phyloP scores from a whole-genome alignment of 495 filamentous ascomycete species.

The Clavariopsis aquatica region DNA sequence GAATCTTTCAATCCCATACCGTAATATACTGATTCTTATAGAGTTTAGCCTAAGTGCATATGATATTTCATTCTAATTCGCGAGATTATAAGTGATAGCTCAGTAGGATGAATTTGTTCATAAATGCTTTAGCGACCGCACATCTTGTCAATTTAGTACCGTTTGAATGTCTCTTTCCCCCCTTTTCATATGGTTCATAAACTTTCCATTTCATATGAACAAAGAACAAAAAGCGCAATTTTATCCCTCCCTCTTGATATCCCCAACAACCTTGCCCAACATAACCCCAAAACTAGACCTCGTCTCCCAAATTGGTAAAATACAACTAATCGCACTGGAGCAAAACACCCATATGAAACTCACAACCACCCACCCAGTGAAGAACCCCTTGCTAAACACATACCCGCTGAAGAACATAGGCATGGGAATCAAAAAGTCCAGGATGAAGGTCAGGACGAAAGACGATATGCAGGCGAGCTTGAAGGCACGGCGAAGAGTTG shows the following conservation, averaged over 20 bases:
- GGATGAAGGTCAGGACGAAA: constrained; percentile 37
- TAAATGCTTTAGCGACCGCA: too few relatives aligned
- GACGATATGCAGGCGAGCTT: constrained; percentile 33
- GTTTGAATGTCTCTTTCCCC: too few relatives aligned
- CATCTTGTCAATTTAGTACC: too few relatives aligned
- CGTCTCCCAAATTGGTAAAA: constrained; percentile 44
- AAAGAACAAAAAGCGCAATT: not conserved
- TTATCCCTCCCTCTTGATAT: not conserved
- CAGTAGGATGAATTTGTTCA: too few relatives aligned
- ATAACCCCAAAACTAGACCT: constrained; percentile 36
- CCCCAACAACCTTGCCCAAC: not conserved
- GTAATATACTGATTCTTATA: too few relatives aligned
- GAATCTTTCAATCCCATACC: too few relatives aligned
- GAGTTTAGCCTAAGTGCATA: too few relatives aligned
- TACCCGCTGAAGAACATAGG: constrained; percentile 42
- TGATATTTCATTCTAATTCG: too few relatives aligned
- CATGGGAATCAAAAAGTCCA: constrained; percentile 42
- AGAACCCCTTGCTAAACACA: constrained; percentile 36
- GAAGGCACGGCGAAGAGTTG: constrained; percentile 30
- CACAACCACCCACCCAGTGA: constrained; percentile 35
- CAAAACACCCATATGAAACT: constrained; percentile 37
- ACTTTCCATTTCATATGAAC: too few relatives aligned
- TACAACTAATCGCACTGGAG: constrained; percentile 17
- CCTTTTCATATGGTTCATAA: too few relatives aligned
- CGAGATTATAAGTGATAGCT: too few relatives aligned